Evolutionary conservation across 805 yeast genomes (phyloP).

Genomic region (Kluyveromyces lactis): DNA sequence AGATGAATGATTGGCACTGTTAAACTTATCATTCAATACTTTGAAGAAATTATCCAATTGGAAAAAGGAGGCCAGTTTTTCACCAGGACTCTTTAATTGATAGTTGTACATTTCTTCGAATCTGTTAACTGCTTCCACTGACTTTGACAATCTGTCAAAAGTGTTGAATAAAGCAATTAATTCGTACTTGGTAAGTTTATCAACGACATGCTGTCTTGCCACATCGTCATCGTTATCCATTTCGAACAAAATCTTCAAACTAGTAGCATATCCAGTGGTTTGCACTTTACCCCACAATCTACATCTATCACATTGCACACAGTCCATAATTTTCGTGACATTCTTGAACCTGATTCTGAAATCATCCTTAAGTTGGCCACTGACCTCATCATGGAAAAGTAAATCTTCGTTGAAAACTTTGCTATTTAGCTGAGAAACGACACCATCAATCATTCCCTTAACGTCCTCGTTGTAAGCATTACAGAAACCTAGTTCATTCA

Average conservation of each 20-base stretch:
- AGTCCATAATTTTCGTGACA: constrained; percentile 90
- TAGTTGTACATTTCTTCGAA: constrained; percentile 52
- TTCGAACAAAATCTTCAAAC: constrained; percentile 83
- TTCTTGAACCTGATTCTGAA: constrained; percentile 80
- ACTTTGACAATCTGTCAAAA: constrained; percentile 83
- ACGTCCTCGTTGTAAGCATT: constrained; percentile 37
- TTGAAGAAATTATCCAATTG: constrained; percentile 27
- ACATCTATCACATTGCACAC: constrained; percentile 98
- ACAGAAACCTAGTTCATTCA: constrained; percentile 45
- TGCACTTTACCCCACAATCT: constrained; percentile 97
- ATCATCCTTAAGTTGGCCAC: constrained; percentile 60
- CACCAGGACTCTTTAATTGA: constrained; percentile 15
- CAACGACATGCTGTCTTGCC: constrained; percentile 41
- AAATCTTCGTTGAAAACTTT: constrained; percentile 43
- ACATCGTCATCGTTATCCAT: constrained; percentile 39
- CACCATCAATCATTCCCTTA: constrained; percentile 34
- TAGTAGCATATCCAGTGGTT: constrained; percentile 96
- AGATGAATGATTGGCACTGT: not conserved
- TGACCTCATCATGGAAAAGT: constrained; percentile 39
- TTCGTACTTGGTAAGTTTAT: constrained; percentile 67
- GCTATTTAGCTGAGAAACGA: constrained; percentile 30
- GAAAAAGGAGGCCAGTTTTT: constrained; percentile 19
- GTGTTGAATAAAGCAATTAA: constrained; percentile 87
- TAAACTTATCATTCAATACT: constrained; percentile 10
- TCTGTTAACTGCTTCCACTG: constrained; percentile 62